These are phyloP conservation scores for Cystobasidiopsis lactophilus DNA, from an alignment of 768 basidiomycete genomes.

Conservation along the genomic window DNA sequence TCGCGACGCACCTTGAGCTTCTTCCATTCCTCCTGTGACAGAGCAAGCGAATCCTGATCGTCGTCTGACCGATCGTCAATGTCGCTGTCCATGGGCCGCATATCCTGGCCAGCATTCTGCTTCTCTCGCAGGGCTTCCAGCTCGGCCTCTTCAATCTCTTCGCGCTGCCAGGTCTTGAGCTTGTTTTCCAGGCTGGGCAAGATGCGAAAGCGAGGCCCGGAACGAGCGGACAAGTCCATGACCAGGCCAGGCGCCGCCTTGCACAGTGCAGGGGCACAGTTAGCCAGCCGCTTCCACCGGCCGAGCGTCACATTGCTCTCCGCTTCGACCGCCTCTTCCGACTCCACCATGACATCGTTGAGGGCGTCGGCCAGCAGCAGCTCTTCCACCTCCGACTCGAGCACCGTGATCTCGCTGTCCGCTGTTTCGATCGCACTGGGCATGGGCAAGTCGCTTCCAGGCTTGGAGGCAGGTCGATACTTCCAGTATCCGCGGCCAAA, in stretches of 20 bases:
- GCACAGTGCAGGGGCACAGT: background rate
- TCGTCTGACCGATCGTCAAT: slow-evolving; percentile 33
- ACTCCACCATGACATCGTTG: slow-evolving; percentile 45
- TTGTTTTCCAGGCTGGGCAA: background rate
- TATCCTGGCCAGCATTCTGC: background rate
- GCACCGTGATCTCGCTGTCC: slow-evolving; percentile 49
- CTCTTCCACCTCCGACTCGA: slow-evolving; percentile 43
- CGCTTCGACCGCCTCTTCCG: slow-evolving; percentile 20
- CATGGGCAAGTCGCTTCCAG: background rate
- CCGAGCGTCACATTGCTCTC: background rate
- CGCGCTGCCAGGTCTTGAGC: slow-evolving; percentile 12
- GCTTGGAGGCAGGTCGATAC: background rate
- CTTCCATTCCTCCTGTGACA: slow-evolving; percentile 32
- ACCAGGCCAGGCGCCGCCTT: background rate
- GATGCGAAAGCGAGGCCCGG: background rate
- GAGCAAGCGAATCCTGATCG: slow-evolving; percentile 30
- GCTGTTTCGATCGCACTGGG: background rate
- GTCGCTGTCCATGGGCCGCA: slow-evolving; percentile 12
- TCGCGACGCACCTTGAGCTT: slow-evolving; percentile 45
- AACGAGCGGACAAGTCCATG: background rate
- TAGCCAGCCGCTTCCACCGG: background rate
- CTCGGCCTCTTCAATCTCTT: slow-evolving; percentile 15
- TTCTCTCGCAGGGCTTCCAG: background rate
- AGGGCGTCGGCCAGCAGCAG: slow-evolving; percentile 36
- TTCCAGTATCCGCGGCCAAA: slow-evolving; percentile 94